These are phyloP conservation scores for Patellifolia procumbens DNA, from an alignment of 179 eudicot species.

Conservation along the genomic window DNA sequence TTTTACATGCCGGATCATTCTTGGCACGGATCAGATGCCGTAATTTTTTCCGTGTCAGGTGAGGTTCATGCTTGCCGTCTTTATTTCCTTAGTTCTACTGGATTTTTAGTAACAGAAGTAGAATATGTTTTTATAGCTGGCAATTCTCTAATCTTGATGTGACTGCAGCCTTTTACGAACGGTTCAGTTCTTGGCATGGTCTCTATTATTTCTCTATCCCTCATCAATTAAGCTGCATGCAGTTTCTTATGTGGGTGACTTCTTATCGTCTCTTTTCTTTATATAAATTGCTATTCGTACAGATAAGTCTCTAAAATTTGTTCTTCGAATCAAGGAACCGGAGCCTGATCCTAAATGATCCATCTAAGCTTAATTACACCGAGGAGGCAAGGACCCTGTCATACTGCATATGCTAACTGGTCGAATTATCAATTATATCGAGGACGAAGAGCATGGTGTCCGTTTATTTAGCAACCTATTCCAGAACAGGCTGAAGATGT, in stretches of 20 bases:
- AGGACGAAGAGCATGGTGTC: slow-evolving; percentile 82
- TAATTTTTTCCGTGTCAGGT: no score
- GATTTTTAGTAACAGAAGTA: background rate
- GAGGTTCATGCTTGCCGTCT: no score
- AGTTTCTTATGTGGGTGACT: background rate
- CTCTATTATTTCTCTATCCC: background rate
- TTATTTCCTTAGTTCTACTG: background rate
- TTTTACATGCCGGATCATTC: no score
- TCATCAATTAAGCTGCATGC: background rate
- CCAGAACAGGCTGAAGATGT: slow-evolving; percentile 59
- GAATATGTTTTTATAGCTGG: background rate
- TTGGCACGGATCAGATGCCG: no score
- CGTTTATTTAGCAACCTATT: slow-evolving; percentile 84
- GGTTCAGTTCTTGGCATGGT: no score
- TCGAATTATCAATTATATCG: slow-evolving; percentile 64
- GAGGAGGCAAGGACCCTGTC: slow-evolving; percentile 89
- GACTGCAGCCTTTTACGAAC: background rate
- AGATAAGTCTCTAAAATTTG: slow-evolving; percentile 67
- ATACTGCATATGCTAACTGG: slow-evolving; percentile 86
- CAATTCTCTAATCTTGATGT: background rate
- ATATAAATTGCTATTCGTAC: slow-evolving; percentile 25
- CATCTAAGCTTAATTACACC: slow-evolving; percentile 59
- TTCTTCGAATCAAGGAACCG: slow-evolving; percentile 78
- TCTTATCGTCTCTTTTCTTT: background rate
- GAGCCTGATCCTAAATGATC: slow-evolving; percentile 88